Conservation (phyloP, 768 basidiomycete genomes). For the Podaxis sp. region DNA sequence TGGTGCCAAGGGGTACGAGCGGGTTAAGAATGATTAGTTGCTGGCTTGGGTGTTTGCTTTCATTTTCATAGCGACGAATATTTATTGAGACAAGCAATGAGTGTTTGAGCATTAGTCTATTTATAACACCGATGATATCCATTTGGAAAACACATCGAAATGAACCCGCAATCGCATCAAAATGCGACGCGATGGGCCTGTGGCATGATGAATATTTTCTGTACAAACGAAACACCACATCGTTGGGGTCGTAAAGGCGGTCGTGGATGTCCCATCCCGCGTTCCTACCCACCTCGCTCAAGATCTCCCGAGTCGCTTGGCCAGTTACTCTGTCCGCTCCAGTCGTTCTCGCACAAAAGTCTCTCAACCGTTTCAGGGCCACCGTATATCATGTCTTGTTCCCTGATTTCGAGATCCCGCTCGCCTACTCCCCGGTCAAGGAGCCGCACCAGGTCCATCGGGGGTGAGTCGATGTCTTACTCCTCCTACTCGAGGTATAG, state of each 20-base stretch:
- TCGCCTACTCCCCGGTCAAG: slow-evolving; percentile 34
- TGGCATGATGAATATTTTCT: too few relatives aligned
- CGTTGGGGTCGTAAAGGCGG: background rate
- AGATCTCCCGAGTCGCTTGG: slow-evolving; percentile 46
- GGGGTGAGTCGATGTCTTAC: slow-evolving; percentile 57
- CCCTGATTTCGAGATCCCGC: slow-evolving; percentile 59
- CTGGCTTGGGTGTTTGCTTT: background rate
- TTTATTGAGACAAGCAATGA: background rate
- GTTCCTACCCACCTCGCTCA: slow-evolving; percentile 19
- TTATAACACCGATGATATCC: too few relatives aligned
- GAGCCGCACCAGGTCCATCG: slow-evolving; percentile 54
- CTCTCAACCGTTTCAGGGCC: slow-evolving; percentile 51
- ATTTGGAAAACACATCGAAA: too few relatives aligned
- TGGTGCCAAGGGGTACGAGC: slow-evolving; percentile 42
- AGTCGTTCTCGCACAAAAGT: slow-evolving; percentile 64
- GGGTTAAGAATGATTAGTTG: slow-evolving; percentile 50
- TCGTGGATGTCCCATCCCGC: background rate
- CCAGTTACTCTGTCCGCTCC: slow-evolving; percentile 76
- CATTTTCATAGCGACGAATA: background rate
- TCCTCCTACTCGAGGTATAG: slow-evolving; percentile 75
- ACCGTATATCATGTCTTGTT: slow-evolving; percentile 40
- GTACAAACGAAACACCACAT: too few relatives aligned
- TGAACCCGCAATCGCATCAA: too few relatives aligned
- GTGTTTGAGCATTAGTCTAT: too few relatives aligned
- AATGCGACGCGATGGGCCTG: too few relatives aligned